Base-by-base conservation (phyloP, 2,329 filamentous ascomycete genomes). In the Calonectria leucothoes region DNA sequence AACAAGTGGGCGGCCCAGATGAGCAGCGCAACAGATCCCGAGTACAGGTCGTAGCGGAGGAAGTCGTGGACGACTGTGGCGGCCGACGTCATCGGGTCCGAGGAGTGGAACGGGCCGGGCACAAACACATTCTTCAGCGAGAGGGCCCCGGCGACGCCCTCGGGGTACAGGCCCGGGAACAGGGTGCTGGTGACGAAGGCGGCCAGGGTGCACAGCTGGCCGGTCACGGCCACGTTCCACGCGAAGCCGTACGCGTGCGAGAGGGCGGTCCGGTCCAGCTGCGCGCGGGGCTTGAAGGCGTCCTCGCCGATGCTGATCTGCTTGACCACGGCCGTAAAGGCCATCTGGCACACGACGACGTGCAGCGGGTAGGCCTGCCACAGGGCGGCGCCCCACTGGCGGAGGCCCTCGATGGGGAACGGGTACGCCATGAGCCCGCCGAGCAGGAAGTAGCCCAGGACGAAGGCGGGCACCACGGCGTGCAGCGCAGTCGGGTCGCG, bases 31-130 rank as follows among this genome's bases (percentile, higher is more conserved):
- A 71, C 31, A 25, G 78, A 78, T 0, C 80, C 80, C 2, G 67
- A 51, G 6, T 74, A 76, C 11, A 81, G 49, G n/a, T 82, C 80
- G 25, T 78, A 82, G n/a, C 71, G 66, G n/a, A 82, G 63, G 45
- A 80, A 80, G 15, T 78, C 76, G 15, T 79, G 80, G 2, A 77
- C 70, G 0, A 76, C 78, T 0, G 69, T 48, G 3, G 70, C 76
- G 6, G 78, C 65, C 0, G 75, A 76, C 4, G 51, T 52, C 77
- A 80, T 79, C 2, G 72, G 75, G 2, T 57, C 33, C 20, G 68
- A 68, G 0, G 77, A 73, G 63, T 81, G 79, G 6, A 76, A 76
- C 7, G 66, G 17, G 0, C 72, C 75, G 2, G 80, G 80, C 2
- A 77, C 3, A 10, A 82, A 82, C 0, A 81, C 74, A 0, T 31